Percentiles rank a stretch among this genome's conserved stretches.
Conservation (phyloP, 495 filamentous ascomycete species). For the Amniculicola lignicola region DNA sequence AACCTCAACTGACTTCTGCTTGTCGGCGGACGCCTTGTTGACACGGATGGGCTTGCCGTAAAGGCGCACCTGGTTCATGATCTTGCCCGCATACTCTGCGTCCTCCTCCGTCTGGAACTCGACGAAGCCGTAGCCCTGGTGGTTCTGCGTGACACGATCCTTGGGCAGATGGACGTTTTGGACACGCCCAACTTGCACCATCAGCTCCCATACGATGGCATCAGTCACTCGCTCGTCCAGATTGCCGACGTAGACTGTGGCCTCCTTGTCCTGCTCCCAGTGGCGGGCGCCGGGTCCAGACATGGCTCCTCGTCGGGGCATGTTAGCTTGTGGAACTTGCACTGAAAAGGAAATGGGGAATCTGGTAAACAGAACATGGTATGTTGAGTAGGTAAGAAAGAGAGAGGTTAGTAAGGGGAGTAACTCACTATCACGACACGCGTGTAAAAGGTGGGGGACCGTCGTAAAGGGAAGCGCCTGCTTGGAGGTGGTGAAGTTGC, state of each 20-base stretch:
- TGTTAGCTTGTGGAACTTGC: too few species aligned
- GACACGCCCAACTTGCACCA: slow-evolving; percentile 94
- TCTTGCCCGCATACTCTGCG: slow-evolving; percentile 92
- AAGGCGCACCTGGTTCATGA: slow-evolving; percentile 92
- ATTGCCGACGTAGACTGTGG: slow-evolving; percentile 96
- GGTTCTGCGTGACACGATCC: slow-evolving; percentile 91
- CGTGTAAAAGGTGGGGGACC: too few species aligned
- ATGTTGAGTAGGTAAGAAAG: too few species aligned
- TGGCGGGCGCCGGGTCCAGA: slow-evolving; percentile 68
- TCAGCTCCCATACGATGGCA: slow-evolving; percentile 90
- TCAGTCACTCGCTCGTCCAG: slow-evolving; percentile 94
- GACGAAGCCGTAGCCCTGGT: slow-evolving; percentile 98
- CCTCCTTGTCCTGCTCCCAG: slow-evolving; percentile 99
- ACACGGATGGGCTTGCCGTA: slow-evolving; percentile 95
- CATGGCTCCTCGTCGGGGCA: too few species aligned
- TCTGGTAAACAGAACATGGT: too few species aligned
- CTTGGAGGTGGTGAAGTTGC: too few species aligned
- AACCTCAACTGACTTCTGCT: slow-evolving; percentile 93
- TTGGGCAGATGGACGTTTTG: slow-evolving; percentile 97
- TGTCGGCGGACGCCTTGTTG: slow-evolving; percentile 95
- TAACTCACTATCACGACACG: too few species aligned
- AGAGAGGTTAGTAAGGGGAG: too few species aligned
- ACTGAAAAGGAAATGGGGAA: too few species aligned
- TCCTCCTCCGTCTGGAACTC: slow-evolving; percentile 96
- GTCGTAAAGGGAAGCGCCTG: too few species aligned